A percentile compares a stretch with the other conserved stretches of the same genome.
These are phyloP conservation scores for Rhododendron williamsianum DNA, from an alignment of 148 eudicot species.

Conservation along the genomic window DNA sequence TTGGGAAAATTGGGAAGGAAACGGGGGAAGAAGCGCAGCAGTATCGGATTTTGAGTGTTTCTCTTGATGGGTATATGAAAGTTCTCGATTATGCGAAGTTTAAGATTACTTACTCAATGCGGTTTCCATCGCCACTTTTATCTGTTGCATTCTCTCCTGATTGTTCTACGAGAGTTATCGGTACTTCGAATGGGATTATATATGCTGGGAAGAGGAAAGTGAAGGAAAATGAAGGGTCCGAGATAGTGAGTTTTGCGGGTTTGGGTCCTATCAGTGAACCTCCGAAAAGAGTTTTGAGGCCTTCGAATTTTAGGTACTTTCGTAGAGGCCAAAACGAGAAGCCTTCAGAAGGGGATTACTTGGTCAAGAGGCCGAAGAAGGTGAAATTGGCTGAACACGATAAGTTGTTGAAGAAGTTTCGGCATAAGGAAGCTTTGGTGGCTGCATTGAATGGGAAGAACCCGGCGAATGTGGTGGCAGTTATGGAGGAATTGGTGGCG, in stretches of 20 bases:
- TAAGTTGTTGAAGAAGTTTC: constrained; percentile 73
- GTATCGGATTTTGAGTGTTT: constrained; percentile 66
- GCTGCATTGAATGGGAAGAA: constrained; percentile 61
- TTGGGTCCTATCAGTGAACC: constrained; percentile 38
- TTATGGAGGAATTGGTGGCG: constrained; percentile 88
- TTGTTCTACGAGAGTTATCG: constrained; percentile 59
- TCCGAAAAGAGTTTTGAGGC: constrained; percentile 47
- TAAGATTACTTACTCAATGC: constrained; percentile 72
- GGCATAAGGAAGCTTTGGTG: constrained; percentile 91
- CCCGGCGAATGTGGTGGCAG: constrained; percentile 69
- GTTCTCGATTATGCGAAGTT: constrained; percentile 78
- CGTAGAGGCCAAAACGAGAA: constrained; percentile 78
- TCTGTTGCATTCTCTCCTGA: constrained; percentile 89
- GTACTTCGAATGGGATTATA: constrained; percentile 74
- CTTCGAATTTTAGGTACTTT: constrained; percentile 76
- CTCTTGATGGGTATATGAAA: constrained; percentile 85
- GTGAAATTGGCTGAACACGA: constrained; percentile 76
- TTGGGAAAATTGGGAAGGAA: constrained; percentile 56
- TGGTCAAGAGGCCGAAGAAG: constrained; percentile 58
- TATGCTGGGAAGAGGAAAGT: constrained; percentile 72
- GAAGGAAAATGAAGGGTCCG: constrained; percentile 31
- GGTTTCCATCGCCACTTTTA: constrained; percentile 68
- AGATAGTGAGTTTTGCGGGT: constrained; percentile 23
- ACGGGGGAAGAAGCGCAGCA: constrained; percentile 55
- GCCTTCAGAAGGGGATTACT: constrained; percentile 67